These are phyloP conservation scores for Elsinoe australis DNA, from an alignment of 2,329 filamentous ascomycete species.

Conservation along the genomic window DNA sequence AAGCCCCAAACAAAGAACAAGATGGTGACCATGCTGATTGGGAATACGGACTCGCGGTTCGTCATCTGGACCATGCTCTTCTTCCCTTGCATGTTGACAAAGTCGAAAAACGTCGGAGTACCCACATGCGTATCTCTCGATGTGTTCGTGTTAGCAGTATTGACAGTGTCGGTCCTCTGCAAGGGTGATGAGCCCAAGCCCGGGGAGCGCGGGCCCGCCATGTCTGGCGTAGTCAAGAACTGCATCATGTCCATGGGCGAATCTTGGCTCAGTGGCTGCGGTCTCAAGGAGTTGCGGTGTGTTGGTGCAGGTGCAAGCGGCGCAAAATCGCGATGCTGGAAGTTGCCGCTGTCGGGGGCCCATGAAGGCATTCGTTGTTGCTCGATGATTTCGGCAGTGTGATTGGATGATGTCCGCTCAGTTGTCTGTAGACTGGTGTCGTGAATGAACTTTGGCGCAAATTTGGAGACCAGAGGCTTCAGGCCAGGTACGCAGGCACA, in stretches of 20 bases:
- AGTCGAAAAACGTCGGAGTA: constrained; percentile 59
- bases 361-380: constrained; percentile 28
- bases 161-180: constrained; percentile 29
- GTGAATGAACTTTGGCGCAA: constrained; percentile 50
- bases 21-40: constrained; percentile 66
- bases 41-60: constrained; percentile 58
- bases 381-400: constrained; percentile 30
- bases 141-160: constrained; percentile 36
- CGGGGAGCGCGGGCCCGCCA: constrained; percentile 24
- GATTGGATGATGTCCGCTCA: constrained; percentile 3
- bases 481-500: constrained; percentile 88
- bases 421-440: constrained; percentile 28
- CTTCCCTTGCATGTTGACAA: constrained; percentile 61
- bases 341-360: constrained; percentile 19
- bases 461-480: constrained; percentile 69
- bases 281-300: not conserved
- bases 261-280: constrained; percentile 13
- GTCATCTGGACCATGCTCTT: constrained; percentile 64
- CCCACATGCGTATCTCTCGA: constrained; percentile 30
- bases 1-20: constrained; percentile 88
- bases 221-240: constrained; percentile 46
- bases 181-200: constrained; percentile 23
- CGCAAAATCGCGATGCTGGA: constrained; percentile 24
- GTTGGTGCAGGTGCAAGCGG: not conserved
- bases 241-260: constrained; percentile 42